Evolutionary conservation across 2,329 filamentous ascomycete genomes (phyloP).

Genomic region (Claviceps sp.): DNA sequence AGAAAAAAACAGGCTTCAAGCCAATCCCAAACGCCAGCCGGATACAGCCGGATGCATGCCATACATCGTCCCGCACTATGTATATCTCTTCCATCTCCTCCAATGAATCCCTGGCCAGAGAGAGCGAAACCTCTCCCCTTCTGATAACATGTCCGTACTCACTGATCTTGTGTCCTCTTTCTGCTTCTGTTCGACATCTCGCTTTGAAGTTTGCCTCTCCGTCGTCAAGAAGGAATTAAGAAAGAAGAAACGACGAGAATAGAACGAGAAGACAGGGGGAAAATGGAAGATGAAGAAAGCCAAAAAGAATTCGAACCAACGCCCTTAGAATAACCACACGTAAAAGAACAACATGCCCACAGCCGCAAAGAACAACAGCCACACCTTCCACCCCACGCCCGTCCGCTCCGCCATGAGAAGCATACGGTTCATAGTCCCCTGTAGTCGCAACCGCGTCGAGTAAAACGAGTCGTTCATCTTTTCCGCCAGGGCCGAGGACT

Average conservation of each 20-base stretch:
- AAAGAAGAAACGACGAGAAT: background rate
- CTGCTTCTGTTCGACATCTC: background rate
- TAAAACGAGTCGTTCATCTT: slow-evolving; percentile 97
- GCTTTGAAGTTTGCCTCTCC: too few species aligned
- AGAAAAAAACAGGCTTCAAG: background rate
- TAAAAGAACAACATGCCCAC: slow-evolving; percentile 78
- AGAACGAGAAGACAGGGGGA: background rate
- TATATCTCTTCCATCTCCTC: background rate
- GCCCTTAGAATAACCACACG: slow-evolving; percentile 69
- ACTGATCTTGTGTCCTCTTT: background rate
- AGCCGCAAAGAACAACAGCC: slow-evolving; percentile 77
- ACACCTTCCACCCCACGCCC: slow-evolving; percentile 91
- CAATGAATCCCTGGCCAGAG: too few species aligned
- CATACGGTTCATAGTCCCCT: slow-evolving; percentile 96
- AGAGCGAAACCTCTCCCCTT: background rate
- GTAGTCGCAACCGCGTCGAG: slow-evolving; percentile 62
- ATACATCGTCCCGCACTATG: background rate
- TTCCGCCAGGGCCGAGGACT: slow-evolving; percentile 75
- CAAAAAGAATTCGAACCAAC: background rate
- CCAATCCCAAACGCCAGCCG: background rate
- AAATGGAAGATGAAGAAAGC: background rate
- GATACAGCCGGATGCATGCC: background rate
- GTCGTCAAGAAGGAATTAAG: too few species aligned
- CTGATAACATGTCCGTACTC: background rate
- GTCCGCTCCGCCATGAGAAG: slow-evolving; percentile 86